Evolutionary conservation across 306 rosid species (phyloP).

Genomic region (Luffa acutangula): DNA sequence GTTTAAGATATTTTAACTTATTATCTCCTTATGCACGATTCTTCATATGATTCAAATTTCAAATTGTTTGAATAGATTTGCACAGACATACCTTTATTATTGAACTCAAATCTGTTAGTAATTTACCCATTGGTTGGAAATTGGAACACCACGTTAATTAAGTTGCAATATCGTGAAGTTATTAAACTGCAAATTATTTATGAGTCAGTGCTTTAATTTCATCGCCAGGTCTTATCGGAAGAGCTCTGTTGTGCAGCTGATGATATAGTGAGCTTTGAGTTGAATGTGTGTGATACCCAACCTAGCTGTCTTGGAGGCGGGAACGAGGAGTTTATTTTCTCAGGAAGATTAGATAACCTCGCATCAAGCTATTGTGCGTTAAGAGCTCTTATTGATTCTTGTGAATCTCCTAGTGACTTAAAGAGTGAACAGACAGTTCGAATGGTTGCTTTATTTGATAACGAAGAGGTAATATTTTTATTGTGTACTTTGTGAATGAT

Average conservation of each 20-base stretch:
- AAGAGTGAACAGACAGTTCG: conserved; percentile 62
- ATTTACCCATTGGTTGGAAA: background rate
- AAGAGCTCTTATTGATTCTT: conserved; percentile 82
- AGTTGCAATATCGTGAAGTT: background rate
- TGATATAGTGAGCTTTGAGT: conserved; percentile 70
- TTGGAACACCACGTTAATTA: background rate
- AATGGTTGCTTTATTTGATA: conserved; percentile 98
- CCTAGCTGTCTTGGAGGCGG: conserved; percentile 99
- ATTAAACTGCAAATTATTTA: conserved; percentile 1
- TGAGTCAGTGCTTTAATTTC: conserved; percentile 9
- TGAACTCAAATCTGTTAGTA: background rate
- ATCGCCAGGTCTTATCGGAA: conserved; percentile 59
- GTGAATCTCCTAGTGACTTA: conserved; percentile 44
- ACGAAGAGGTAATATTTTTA: conserved; percentile 71
- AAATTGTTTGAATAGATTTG: background rate
- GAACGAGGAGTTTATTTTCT: conserved; percentile 78
- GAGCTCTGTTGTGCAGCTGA: conserved; percentile 61
- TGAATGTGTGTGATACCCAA: conserved; percentile 91
- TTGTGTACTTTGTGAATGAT: conserved; percentile 3
- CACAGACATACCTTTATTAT: background rate
- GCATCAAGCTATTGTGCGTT: conserved; percentile 93
- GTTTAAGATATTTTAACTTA: background rate
- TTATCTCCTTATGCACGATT: background rate
- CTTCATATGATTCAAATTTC: background rate
- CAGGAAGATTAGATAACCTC: conserved; percentile 96